Base-by-base conservation (phyloP, 306 rosid genomes). In the Vigna nakashimae region DNA sequence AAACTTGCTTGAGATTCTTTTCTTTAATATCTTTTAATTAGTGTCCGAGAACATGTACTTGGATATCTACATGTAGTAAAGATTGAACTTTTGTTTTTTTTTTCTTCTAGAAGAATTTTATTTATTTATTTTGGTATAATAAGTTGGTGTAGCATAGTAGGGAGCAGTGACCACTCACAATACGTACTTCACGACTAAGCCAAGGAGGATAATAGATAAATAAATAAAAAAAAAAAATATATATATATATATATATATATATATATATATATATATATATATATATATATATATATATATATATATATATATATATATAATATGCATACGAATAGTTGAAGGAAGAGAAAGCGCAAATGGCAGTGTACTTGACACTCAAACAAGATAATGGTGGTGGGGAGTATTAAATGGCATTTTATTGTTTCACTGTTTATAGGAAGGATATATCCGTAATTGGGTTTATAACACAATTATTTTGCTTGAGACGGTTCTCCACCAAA, bases 401-500 rank as follows among this genome's bases (percentile, higher is more conserved):
- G 67, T 9, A 58, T 16, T 10, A 30, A 71, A 57, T 74, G 90
- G 85, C 84, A 75, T 20, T 68, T 66, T 68, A 4, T 81, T 73
- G 71, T 26, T 82, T 82, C 34, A 30, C 0, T 6, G 2, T 12
- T 15, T 1, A 13, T 26, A 1, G 11, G 1, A 24, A 40, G 88
- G 86, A 75, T 73, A 80, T 10, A 66, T 69, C 51, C 60, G 84
- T 84, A 84, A 80, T 79, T 85, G 10, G 18, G 36, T 1, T 5
- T 10, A 4, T 30, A 67, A 59, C 83, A 71, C 83, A 81, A 82
- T 79, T 79, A 85, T 79, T 81, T 81, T 62, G 86, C 89, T 56
- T 62, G 46, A 81, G 78, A 88, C 83, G 36, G 85, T 69, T 87
- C 84, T 69, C 67, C 73, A 79, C 84, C 87, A 69, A 87, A 88